Evolutionary conservation across 2,329 filamentous ascomycete species (phyloP), one percentile per base, ranked within the genome.

Genomic region (Leptographium wingfieldii): DNA sequence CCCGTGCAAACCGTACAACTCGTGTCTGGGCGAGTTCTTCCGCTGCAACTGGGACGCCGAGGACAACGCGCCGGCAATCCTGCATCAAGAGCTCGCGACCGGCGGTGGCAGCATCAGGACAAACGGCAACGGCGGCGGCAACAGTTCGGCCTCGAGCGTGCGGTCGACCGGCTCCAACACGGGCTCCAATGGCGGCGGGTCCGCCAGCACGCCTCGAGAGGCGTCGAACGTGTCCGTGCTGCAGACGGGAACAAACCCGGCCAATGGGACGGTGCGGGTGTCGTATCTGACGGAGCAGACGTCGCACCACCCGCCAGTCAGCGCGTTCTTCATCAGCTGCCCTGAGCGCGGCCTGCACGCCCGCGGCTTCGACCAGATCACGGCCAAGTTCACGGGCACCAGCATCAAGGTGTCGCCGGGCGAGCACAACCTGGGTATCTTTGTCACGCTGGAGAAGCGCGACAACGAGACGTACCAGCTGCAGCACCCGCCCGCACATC

Each of bases 1-100:
- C 77, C 94, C 94, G 52, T 97, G 92, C 84, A 99, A 99, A 74
- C 94, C 94, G 12, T 99, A 99, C 77, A 99, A 99, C 74, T 96
- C 92, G 55, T 92, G 91, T 43, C 76, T 99, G 57, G 94, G 94
- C 65, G 94, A 99, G 76, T 99, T 99, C 76, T 99, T 99, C 76
- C 71, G 95, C 83, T 97, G 94, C 73, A 95, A 92, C 70, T 99
- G 92, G 92, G 90, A 96, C 69, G 86, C 95, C 22, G 85, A 91
- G 69, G 87, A 92, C 69, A 85, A 85, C 65, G 82, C 85, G 9
- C 87, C 88, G 1, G 78, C 79, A 61, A 86, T 91, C 70, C 69
- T 76, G 62, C 82, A 80, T 38, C 72, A 72, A 54, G 71, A 71
- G 14, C 69, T 80, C 22, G 58, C 60, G 1, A 56, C 58, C 9